phyloP scores from a whole-genome alignment of 2,329 filamentous ascomycete genomes.

The Fusarium floridanum region DNA sequence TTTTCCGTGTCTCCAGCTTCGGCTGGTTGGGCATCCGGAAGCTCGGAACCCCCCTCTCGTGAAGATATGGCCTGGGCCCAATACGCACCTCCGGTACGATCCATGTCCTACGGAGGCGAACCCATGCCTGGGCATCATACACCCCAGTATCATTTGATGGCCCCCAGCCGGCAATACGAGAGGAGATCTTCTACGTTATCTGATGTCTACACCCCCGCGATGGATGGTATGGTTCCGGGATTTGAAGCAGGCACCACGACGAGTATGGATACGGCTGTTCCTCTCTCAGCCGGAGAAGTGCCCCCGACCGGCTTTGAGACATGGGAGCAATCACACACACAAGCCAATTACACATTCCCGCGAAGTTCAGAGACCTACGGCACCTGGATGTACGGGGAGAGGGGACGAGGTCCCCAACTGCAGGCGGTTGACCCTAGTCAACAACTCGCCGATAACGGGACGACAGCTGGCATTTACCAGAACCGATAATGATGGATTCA shows the following conservation, averaged over 20 bases:
- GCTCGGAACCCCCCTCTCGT: constrained; percentile 54
- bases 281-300: constrained; percentile 56
- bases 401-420: constrained; percentile 19
- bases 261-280: constrained; percentile 44
- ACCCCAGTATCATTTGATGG: constrained; percentile 56
- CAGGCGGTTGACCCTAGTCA: constrained; percentile 22
- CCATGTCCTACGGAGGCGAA: constrained; percentile 64
- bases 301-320: constrained; percentile 55
- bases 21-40: constrained; percentile 57
- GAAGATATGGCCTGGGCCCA: constrained; percentile 61
- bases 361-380: constrained; percentile 55
- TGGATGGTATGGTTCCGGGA: constrained; percentile 53
- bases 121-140: constrained; percentile 51
- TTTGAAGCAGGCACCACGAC: constrained; percentile 53
- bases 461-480: constrained; percentile 28
- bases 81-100: constrained; percentile 59
- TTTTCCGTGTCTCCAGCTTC: constrained; percentile 59
- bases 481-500: constrained; percentile 13
- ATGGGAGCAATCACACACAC: constrained; percentile 60
- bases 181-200: constrained; percentile 57
- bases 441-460: constrained; percentile 23
- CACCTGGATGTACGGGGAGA: constrained; percentile 51
- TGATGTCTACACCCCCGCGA: constrained; percentile 59
- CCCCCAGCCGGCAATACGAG: constrained; percentile 57
- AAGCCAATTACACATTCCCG: constrained; percentile 50